Base-by-base conservation (phyloP, 2,329 filamentous ascomycete genomes). In the Colletotrichum orbiculare region DNA sequence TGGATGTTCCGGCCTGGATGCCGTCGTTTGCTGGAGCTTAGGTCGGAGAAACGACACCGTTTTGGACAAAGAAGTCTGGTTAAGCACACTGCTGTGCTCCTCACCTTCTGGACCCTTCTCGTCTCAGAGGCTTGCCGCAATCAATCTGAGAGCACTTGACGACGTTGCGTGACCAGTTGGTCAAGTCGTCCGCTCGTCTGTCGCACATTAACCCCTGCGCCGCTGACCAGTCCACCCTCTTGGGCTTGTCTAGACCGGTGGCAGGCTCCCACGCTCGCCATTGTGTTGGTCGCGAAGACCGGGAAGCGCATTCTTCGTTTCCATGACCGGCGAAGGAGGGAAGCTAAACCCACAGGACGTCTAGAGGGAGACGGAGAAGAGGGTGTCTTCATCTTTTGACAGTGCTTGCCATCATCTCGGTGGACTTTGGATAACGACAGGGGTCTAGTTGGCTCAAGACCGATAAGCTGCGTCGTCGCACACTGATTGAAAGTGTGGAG, bases 61-160 rank as follows among this genome's bases (percentile, higher is more conserved):
- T 47, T 50, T 17, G 52, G 53, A 59, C 47, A 49, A 57, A 33
- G 52, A 25, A 45, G 41, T 37, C 54, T 63, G 47, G 64, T 64
- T 54, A 64, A 54, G 64, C 53, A 57, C 62, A 65, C 62, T 62
- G 58, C 62, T 43, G 13, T 47, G 52, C 41, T 55, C 58, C 59
- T 48, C 43, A 39, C 54, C 17, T 37, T 37, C 50, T 17, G 25
- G n/a, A 17, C 7, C 25, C 33, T 25, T 42, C 38, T 39, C 15
- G 13, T 35, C 49, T 17, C 41, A 13, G 33, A 42, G 48, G 60
- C 38, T 45, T 50, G 38, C 43, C 39, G 38, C 48, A 59, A 64
- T 64, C 54, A 64, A 64, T 59, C 34, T 47, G 64, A 60, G 50
- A 43, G 59, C 60, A 60, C 60, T 66, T 59, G 60, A 66, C n/a